Percentiles rank a stretch among this genome's conserved stretches.
Evolutionary conservation across 352 stramenopile species (phyloP).

Genomic region (Chrysophaeum taylorii): DNA sequence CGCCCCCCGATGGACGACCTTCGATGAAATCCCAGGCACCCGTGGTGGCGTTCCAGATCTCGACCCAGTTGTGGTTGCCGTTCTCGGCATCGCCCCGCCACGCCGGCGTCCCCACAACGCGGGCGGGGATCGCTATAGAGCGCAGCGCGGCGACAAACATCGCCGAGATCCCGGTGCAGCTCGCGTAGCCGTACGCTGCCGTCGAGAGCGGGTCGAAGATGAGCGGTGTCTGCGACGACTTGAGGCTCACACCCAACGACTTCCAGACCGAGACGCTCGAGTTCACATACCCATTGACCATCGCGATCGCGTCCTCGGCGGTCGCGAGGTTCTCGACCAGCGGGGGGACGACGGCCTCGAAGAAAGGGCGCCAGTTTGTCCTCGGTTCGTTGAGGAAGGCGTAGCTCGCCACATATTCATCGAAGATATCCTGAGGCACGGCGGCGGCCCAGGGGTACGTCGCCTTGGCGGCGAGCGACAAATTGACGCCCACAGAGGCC

Average conservation of each 20-base stretch:
- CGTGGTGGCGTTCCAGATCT: conserved; percentile 37
- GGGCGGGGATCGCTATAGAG: conserved; percentile 40
- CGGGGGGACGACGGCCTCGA: conserved; percentile 16
- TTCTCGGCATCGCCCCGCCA: conserved; percentile 45
- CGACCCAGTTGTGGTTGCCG: conserved; percentile 65
- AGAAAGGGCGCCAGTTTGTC: conserved; percentile 42
- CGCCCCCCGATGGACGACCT: conserved; percentile 33
- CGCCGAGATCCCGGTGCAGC: conserved; percentile 50
- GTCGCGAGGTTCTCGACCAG: conserved; percentile 8
- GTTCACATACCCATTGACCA: conserved; percentile 31
- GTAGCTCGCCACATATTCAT: conserved; percentile 51
- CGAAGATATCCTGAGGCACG: conserved; percentile 39
- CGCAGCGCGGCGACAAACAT: conserved; percentile 45
- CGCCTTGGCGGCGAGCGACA: conserved; percentile 37
- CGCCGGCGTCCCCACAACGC: conserved; percentile 48
- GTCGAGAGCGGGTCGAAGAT: conserved; percentile 54
- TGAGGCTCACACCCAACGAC: conserved; percentile 37
- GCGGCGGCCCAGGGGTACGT: conserved; percentile 39
- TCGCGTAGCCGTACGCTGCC: conserved; percentile 46
- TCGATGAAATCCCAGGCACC: conserved; percentile 53
- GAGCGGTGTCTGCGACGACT: conserved; percentile 40
- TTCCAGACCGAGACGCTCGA: conserved; percentile 42
- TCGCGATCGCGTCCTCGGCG: conserved; percentile 2
- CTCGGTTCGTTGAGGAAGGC: conserved; percentile 47
- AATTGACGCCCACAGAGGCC: conserved; percentile 13